Percentiles rank a stretch among this genome's conserved stretches.
These are phyloP conservation scores for Cryptococcus sp. DNA, from an alignment of 1,284 basidiomycete species.

Conservation along the genomic window DNA sequence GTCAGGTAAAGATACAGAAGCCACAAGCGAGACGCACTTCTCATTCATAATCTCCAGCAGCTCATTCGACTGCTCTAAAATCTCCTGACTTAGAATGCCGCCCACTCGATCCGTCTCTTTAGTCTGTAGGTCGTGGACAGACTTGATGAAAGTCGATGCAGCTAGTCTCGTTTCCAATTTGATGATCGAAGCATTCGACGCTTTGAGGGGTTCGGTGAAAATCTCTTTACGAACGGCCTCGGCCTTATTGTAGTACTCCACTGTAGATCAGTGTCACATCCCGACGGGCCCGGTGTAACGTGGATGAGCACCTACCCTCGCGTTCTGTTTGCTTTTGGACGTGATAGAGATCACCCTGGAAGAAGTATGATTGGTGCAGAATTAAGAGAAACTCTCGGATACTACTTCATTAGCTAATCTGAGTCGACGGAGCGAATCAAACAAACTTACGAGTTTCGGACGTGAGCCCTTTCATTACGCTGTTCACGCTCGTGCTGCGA, in stretches of 20 bases:
- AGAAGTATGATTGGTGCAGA: slow-evolving; percentile 38
- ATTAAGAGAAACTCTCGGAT: slow-evolving; percentile 35
- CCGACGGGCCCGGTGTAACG: background rate
- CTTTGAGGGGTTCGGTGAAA: slow-evolving; percentile 26
- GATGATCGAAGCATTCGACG: slow-evolving; percentile 21
- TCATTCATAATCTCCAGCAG: slow-evolving; percentile 41
- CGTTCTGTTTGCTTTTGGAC: slow-evolving; percentile 24
- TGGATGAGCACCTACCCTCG: slow-evolving; percentile 16
- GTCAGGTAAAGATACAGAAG: background rate
- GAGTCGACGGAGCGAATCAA: too few species aligned
- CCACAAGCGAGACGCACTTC: slow-evolving; percentile 23
- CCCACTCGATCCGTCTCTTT: slow-evolving; percentile 6
- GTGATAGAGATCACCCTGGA: slow-evolving; percentile 39
- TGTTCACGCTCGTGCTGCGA: slow-evolving; percentile 31
- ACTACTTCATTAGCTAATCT: too few species aligned
- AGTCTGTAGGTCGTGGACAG: slow-evolving; percentile 25
- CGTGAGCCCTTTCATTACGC: background rate
- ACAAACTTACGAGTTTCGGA: too few species aligned
- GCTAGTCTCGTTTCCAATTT: slow-evolving; percentile 10
- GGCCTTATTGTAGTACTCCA: slow-evolving; percentile 30
- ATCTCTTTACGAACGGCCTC: slow-evolving; percentile 36
- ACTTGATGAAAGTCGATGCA: slow-evolving; percentile 6
- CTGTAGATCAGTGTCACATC: slow-evolving; percentile 18
- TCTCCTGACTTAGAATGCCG: slow-evolving; percentile 22
- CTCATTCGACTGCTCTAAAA: slow-evolving; percentile 22